These are phyloP conservation scores for Podaxis sp. DNA, from an alignment of 768 basidiomycete genomes.

Conservation along the genomic window DNA sequence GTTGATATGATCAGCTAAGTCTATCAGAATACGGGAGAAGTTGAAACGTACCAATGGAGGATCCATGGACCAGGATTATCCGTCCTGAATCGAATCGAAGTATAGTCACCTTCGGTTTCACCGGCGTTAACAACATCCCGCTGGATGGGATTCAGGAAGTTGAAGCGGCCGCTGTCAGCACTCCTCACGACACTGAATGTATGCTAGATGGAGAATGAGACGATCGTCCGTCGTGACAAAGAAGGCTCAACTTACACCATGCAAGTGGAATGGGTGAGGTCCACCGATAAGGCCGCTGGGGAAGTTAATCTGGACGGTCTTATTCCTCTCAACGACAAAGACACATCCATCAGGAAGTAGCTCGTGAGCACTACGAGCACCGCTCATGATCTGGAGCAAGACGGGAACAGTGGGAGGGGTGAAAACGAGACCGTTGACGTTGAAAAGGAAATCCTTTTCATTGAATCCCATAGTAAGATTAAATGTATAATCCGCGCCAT, in stretches of 20 bases:
- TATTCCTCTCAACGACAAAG: constrained; percentile 42
- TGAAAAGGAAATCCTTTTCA: constrained; percentile 9
- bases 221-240: not conserved
- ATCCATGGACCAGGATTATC: constrained; percentile 70
- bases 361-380: constrained; percentile 34
- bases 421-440: constrained; percentile 14
- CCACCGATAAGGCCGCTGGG: constrained; percentile 26
- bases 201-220: constrained; percentile 20
- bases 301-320: constrained; percentile 47
- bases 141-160: constrained; percentile 50
- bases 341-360: constrained; percentile 41
- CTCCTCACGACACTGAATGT: constrained; percentile 42
- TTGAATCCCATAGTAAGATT: constrained; percentile 21
- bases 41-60: constrained; percentile 33
- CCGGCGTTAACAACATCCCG: constrained; percentile 55
- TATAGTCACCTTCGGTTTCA: constrained; percentile 31
- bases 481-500: constrained; percentile 22
- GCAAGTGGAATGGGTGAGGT: constrained; percentile 45
- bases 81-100: constrained; percentile 61
- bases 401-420: constrained; percentile 39
- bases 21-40: not conserved
- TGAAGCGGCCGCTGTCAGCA: constrained; percentile 35
- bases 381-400: constrained; percentile 49
- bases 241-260: constrained; percentile 35
- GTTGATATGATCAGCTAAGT: not conserved